Conservation (phyloP, 176 grass and related monocot genomes). For the Oryza australiensis region DNA sequence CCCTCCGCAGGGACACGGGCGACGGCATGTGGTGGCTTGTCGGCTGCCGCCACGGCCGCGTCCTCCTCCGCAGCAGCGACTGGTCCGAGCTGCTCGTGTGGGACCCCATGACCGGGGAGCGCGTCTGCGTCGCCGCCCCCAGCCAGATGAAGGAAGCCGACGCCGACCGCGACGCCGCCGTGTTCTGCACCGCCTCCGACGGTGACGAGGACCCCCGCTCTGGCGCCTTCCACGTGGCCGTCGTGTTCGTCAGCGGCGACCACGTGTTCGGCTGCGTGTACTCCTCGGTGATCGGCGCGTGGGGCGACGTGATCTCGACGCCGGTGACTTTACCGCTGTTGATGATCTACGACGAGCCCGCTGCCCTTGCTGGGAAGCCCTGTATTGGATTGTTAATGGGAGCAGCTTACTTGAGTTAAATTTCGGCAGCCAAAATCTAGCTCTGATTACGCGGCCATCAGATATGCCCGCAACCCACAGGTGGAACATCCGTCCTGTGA, state of each 20-base stretch:
- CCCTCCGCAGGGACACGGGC: neutral
- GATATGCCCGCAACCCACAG: neutral
- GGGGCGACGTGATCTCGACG: neutral
- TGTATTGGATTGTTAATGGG: conserved; percentile 19
- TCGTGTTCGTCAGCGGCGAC: neutral
- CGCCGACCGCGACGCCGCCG: neutral
- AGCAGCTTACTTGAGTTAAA: conserved; percentile 6
- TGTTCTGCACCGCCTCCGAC: neutral
- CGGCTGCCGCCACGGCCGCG: conserved; percentile 26
- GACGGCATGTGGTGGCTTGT: conserved; percentile 27
- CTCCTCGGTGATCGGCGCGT: neutral
- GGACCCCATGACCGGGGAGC: conserved; percentile 6
- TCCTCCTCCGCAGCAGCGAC: conserved; percentile 21
- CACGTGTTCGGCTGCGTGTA: neutral
- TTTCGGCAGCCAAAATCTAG: neutral
- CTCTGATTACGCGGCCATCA: neutral
- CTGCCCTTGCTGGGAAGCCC: neutral
- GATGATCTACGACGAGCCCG: neutral
- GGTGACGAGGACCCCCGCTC: neutral
- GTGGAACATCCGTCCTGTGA: conserved; percentile 21
- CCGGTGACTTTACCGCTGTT: neutral
- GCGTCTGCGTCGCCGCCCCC: neutral
- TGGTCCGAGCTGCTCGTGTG: conserved; percentile 14
- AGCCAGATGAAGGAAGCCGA: neutral
- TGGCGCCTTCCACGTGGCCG: neutral